phyloP scores from a whole-genome alignment of 306 rosid genomes.

The Lupinus albus region DNA sequence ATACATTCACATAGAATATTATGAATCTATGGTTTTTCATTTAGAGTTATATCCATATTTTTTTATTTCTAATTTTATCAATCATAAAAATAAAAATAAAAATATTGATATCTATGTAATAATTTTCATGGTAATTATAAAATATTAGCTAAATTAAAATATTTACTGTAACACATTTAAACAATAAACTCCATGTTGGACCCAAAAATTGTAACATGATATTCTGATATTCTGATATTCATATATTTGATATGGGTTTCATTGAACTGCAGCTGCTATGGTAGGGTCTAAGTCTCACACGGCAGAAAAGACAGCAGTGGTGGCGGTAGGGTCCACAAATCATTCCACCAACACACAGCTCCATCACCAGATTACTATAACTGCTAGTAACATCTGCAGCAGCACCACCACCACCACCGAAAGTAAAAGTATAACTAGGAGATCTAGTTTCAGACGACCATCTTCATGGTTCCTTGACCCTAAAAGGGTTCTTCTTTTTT shows the following conservation, averaged over 20 bases:
- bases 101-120: no score
- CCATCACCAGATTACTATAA: conserved; percentile 82
- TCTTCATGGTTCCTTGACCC: conserved; percentile 77
- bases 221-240: conserved; percentile 29
- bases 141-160: no score
- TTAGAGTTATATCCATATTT: no score
- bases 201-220: no score
- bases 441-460: conserved; percentile 73
- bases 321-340: conserved; percentile 57
- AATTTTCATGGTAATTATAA: no score
- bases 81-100: no score
- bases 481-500: conserved; percentile 74
- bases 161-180: no score
- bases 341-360: conserved; percentile 56
- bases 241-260: conserved; percentile 36
- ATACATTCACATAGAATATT: no score
- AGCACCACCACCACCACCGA: conserved; percentile 41
- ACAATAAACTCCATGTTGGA: no score
- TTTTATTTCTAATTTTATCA: no score
- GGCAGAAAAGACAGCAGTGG: conserved; percentile 52
- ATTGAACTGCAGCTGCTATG: conserved; percentile 50
- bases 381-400: conserved; percentile 52
- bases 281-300: conserved; percentile 61
- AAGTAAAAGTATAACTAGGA: conserved; percentile 53
- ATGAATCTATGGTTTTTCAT: no score